Evolutionary conservation across 208 protist species (phyloP).

Genomic region (Trypanosoma avium): DNA sequence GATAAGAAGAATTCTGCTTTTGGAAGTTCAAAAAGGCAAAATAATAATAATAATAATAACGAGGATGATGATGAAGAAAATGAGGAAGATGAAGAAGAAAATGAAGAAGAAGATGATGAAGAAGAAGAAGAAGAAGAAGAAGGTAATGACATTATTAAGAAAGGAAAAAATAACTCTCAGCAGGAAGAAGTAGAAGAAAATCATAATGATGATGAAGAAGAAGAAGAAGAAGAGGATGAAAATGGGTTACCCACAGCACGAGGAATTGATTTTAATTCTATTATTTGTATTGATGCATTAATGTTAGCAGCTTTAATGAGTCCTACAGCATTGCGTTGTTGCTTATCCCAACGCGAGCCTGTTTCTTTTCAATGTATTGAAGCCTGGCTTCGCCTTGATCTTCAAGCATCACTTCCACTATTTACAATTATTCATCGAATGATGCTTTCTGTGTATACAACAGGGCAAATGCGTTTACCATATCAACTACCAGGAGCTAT

Average conservation of each 20-base stretch:
- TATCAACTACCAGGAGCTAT: constrained; percentile 38
- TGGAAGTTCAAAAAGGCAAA: no score
- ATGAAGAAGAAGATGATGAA: constrained; percentile 14
- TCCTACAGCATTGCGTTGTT: constrained; percentile 55
- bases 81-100: constrained; percentile 6
- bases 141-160: constrained; percentile 20
- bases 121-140: constrained; percentile 16
- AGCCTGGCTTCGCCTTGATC: constrained; percentile 56
- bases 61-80: not conserved
- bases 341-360: constrained; percentile 56
- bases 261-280: constrained; percentile 37
- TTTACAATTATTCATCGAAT: constrained; percentile 59
- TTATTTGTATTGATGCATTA: constrained; percentile 59
- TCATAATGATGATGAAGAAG: not conserved
- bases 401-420: constrained; percentile 46
- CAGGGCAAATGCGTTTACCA: constrained; percentile 44
- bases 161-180: no score
- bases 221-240: constrained; percentile 11
- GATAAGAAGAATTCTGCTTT: no score
- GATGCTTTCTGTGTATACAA: constrained; percentile 40
- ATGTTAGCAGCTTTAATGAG: constrained; percentile 65
- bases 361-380: constrained; percentile 38
- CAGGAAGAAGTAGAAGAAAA: constrained; percentile 6
- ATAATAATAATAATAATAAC: not conserved
- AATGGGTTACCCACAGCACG: constrained; percentile 6